Evolutionary conservation across 345 rosid genomes (phyloP), one percentile per base, ranked within the genome.

Genomic region (Camelina hispida): DNA sequence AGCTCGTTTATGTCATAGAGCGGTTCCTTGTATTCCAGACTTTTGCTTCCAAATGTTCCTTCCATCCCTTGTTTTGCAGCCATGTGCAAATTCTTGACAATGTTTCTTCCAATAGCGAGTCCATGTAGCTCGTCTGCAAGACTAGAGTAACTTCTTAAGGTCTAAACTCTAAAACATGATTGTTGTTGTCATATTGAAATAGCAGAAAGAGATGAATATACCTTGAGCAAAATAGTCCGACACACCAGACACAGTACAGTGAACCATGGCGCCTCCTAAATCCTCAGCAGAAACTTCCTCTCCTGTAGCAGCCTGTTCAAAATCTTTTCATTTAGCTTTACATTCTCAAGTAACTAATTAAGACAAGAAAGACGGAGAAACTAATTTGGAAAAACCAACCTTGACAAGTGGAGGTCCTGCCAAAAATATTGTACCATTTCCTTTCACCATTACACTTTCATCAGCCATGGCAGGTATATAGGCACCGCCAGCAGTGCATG

Each of bases 391-490:
- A 43, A 6, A 58, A 80, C 75, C 67, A 43, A 94, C 98, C 93
- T 91, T 91, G 46, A 94, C 97, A 78, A 91, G 93, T 16, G 96
- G 97, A 54, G 97, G 98, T 77, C 97, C 98, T 30, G 98, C 98
- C 51, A 91, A 83, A 85, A 94, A 94, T 75, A 91, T 90, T 55
- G 98, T 94, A 48, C 95, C 97, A 82, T 94, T 94, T 69, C 96
- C 96, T 85, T 91, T 90, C 61, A 94, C 98, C 98, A 91, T 94
- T 7, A 94, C 95, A 86, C 98, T 94, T 61, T 91, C 96, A 78
- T 94, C 98, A 37, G 98, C 98, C 97, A 94, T 94, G 37, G 98
- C 97, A 77, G 98, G 97, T 58, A 91, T 94, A 83, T 94, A 94
- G 23, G 98, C 98, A 67, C 96, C 98, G 63, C 97, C 97, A 8